Evolutionary conservation across 2,329 filamentous ascomycete genomes (phyloP).

Genomic region (Fusarium stilboides): DNA sequence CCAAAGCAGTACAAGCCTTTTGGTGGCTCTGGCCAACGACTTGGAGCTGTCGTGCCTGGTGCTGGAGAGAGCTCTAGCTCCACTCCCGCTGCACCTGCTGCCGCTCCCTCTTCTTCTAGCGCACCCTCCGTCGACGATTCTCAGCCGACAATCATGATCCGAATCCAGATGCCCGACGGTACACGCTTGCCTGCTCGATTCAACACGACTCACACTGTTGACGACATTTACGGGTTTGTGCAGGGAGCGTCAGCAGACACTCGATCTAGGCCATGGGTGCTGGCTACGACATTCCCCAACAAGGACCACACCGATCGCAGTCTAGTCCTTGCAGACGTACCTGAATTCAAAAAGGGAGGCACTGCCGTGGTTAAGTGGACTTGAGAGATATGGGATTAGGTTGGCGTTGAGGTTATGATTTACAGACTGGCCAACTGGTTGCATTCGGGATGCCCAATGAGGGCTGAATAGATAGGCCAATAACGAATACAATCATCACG

Average conservation of each 20-base stretch:
- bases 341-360: slow-evolving; percentile 77
- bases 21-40: slow-evolving; percentile 77
- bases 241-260: slow-evolving; percentile 73
- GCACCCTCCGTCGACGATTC: slow-evolving; percentile 70
- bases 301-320: slow-evolving; percentile 82
- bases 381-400: slow-evolving; percentile 29
- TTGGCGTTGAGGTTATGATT: slow-evolving; percentile 43
- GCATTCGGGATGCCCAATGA: slow-evolving; percentile 11
- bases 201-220: slow-evolving; percentile 83
- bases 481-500: slow-evolving; percentile 20
- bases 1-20: slow-evolving; percentile 86
- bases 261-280: slow-evolving; percentile 74
- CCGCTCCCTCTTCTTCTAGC: slow-evolving; percentile 56
- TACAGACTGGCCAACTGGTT: slow-evolving; percentile 9
- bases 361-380: slow-evolving; percentile 75
- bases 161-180: slow-evolving; percentile 85
- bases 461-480: slow-evolving; percentile 32
- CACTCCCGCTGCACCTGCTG: slow-evolving; percentile 30
- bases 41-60: slow-evolving; percentile 84
- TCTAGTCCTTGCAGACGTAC: slow-evolving; percentile 70
- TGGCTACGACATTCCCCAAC: slow-evolving; percentile 87
- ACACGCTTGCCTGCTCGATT: slow-evolving; percentile 84
- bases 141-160: slow-evolving; percentile 77
- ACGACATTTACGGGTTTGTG: slow-evolving; percentile 83
- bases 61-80: slow-evolving; percentile 50